phyloP scores from a whole-genome alignment of 768 basidiomycete genomes.

The Psilocybe cubensis region DNA sequence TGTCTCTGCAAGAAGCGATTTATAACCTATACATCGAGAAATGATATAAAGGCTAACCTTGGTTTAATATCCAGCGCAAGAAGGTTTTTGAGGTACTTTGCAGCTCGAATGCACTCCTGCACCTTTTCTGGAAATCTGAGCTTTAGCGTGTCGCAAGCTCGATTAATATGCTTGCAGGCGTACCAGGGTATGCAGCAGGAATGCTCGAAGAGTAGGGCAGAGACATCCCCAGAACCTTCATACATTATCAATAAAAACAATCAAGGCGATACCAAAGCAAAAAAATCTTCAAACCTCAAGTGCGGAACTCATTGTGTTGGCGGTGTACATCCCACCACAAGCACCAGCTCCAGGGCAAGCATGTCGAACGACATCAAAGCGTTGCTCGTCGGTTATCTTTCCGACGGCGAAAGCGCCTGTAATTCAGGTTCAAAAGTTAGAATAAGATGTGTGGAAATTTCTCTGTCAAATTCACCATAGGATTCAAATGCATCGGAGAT shows the following conservation, averaged over 20 bases:
- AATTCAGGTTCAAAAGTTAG: background rate
- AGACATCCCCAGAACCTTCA: slow-evolving; percentile 78
- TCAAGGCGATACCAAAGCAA: background rate
- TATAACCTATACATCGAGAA: background rate
- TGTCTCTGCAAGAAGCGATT: slow-evolving; percentile 34
- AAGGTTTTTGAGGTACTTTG: slow-evolving; percentile 73
- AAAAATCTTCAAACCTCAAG: slow-evolving; percentile 51
- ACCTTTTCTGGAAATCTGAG: slow-evolving; percentile 62
- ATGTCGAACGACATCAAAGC: slow-evolving; percentile 83
- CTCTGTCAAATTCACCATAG: slow-evolving; percentile 52
- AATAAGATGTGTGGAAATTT: background rate
- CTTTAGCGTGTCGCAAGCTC: background rate
- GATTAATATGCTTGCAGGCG: slow-evolving; percentile 7
- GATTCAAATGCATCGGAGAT: slow-evolving; percentile 87
- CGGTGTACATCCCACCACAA: slow-evolving; percentile 90
- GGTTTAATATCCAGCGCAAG: slow-evolving; percentile 84
- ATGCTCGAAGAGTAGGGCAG: slow-evolving; percentile 82
- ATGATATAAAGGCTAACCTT: slow-evolving; percentile 39
- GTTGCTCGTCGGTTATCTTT: slow-evolving; percentile 78
- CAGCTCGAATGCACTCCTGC: slow-evolving; percentile 82
- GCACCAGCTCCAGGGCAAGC: slow-evolving; percentile 86
- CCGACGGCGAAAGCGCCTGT: slow-evolving; percentile 77
- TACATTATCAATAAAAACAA: background rate
- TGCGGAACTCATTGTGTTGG: slow-evolving; percentile 88
- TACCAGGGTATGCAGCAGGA: slow-evolving; percentile 75